Evolutionary conservation across 257 asterid genomes (phyloP), one percentile per base, ranked within the genome.

Genomic region (Penstemon eatonii): DNA sequence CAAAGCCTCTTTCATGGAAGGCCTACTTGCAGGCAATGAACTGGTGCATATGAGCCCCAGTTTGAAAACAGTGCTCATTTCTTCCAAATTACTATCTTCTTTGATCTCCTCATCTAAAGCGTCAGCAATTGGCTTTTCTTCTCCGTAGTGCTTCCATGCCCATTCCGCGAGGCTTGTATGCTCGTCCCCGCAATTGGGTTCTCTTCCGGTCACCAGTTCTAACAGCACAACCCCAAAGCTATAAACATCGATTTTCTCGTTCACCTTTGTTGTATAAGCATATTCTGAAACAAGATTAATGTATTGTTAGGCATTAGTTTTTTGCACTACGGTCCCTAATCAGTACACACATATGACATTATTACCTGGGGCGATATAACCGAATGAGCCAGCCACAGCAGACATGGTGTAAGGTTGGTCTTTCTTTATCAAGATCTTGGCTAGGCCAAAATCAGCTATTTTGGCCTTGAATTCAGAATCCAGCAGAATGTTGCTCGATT

Each of bases 31-130:
- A 3, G 96, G 94, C 15, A 78, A 60, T 37, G 86, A 58, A 33
- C 82, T 83, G 12, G 94, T 87, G 84, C 98, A 91, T 68, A 78
- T 73, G 37, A 91, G 82, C 72, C 95, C 98, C n/a, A 89, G 75
- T 79, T 75, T 89, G 83, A 81, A 85, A 7, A 87, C 82, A 7
- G 66, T 68, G 7, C 50, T 52, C 81, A 87, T 80, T 41, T 83
- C 92, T 50, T 87, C 96, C 75, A 81, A 69, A 57, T 77, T 71
- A 5, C 76, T 54, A 25, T 82, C 75, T 41, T 82, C 85, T 74
- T 67, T 83, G 8, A 91, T 81, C 44, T 72, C 87, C 36, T 65
- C 72, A 44, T 89, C 96, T 55, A 87, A 9, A 1, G 58, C 77
- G 36, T 84, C 86, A 1, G 3, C 66, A 4, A 81, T 70, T 0